Conservation (phyloP, 768 basidiomycete genomes). For the Boletus reticuloceps region DNA sequence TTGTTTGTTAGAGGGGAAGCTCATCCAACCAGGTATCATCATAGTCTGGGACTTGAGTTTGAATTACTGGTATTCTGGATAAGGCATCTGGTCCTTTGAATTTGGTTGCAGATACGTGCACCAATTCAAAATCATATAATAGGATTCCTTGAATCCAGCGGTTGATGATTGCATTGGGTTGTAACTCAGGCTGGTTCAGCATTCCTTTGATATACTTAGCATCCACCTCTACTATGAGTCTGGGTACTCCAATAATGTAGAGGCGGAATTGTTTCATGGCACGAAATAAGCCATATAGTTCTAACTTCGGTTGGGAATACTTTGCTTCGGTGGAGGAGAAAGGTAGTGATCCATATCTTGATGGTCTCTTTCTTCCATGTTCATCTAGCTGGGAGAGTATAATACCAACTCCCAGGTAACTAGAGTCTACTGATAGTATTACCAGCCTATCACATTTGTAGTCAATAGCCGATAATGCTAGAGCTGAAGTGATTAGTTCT, state of each 20-base stretch:
- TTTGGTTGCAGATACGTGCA: background rate
- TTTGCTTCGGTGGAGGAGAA: background rate
- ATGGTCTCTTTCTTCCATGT: background rate
- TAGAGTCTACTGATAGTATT: background rate
- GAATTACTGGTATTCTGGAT: background rate
- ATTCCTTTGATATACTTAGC: background rate
- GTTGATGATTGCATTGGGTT: background rate
- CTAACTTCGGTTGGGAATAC: background rate
- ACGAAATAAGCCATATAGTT: background rate
- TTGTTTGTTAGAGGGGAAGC: too few species aligned
- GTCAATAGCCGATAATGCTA: background rate
- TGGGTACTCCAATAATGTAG: background rate
- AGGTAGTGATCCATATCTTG: background rate
- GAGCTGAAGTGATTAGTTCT: background rate
- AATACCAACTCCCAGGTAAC: background rate
- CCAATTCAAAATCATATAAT: background rate
- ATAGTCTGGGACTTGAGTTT: background rate
- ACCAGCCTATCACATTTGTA: background rate
- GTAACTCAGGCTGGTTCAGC: background rate
- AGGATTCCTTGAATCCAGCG: background rate
- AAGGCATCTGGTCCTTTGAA: background rate
- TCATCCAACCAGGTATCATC: background rate
- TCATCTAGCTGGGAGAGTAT: background rate
- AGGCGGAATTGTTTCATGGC: background rate
- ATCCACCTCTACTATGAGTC: background rate